Base-by-base conservation (phyloP, 345 rosid species). In the Salix arbutifolia region DNA sequence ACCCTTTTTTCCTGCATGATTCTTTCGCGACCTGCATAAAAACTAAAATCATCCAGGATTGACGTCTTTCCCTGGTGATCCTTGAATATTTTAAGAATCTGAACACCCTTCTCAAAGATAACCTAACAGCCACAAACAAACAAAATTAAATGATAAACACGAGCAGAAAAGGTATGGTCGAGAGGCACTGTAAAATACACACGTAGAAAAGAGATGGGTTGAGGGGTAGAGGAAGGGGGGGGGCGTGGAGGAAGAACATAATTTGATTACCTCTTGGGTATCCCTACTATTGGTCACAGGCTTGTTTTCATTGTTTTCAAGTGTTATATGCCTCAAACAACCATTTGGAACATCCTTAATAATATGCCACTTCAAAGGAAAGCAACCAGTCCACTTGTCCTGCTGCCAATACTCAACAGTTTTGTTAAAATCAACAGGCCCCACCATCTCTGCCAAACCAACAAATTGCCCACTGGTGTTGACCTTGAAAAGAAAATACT, bases 401-500 rank as follows among this genome's bases (percentile, higher is more conserved):
- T 91, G 97, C 71, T 92, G 96, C 96, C 94, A 92, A 64, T 90
- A 89, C 30, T 88, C 96, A 73, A 92, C 78, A 25, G 90, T 91
- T 75, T 69, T 88, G 82, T 88, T 81, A 73, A 87, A 93, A 83
- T 93, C 96, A 75, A 92, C 91, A 2, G 91, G 83, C 2, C 92
- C 94, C 38, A 48, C 77, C 96, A 93, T 93, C 86, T 93, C 94
- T 0, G 96, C 97, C 64, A 93, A 71, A 38, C 96, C 97, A 76
- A 91, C 91, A 80, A 93, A 93, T 35, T 93, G 94, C 8, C 94
- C 94, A 75, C 96, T 93, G n/a, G 94, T 85, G 67, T 93, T 93
- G 76, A 93, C 97, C 96, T 93, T 86, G 25, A 85, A 72, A 6
- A 44, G 18, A 66, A 80, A 71, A 65, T 33, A 77, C 2, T 3